Evolutionary conservation across 768 basidiomycete species (phyloP), one percentile per base, ranked within the genome.

Genomic region (Clavulina sp.): DNA sequence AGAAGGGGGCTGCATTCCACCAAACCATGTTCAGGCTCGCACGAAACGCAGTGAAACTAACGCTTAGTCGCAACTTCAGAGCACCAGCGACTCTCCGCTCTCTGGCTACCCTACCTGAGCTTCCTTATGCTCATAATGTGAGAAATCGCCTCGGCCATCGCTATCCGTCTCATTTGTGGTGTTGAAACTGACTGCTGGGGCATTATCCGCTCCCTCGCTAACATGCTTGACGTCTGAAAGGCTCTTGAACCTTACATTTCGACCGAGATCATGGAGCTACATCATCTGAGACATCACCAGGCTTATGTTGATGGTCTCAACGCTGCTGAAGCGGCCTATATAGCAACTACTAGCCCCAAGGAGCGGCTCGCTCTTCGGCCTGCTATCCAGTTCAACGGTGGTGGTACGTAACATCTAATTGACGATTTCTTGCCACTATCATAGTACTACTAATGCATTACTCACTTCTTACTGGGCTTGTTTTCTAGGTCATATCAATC

Each of bases 321-420:
- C 66, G 76, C 85, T 4, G 91, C 93, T 2, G 88, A 93, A 63
- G 82, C 85, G 58, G 66, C 78, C n/a, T 87, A 86, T 61, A 68
- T 69, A 73, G 28, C 77, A 77, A 55, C 58, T 64, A 9, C 29
- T 53, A 16, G 76, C 36, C 73, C 78, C 50, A 80, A 80, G 63
- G 80, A 82, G 59, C 69, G 73, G 57, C 93, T 99, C 64, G 74
- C 74, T 2, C 75, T 97, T 18, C 93, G 96, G 65, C 69, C 82
- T 13, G 91, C 93, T 5, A 70, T 99, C 63, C 95, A 89, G 69
- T 99, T 97, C 69, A 93, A 95, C 65, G 92, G 92, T n/a, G 92
- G 92, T 61, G 87, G 88, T 77, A 49, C 18, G 71, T 58, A 2
- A 19, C 19, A n/a, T n/a, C n/a, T n/a, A n/a, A n/a, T n/a, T n/a